Percentiles rank a stretch among this genome's conserved stretches.
Conservation (phyloP, 306 rosid species). For the Hylodesmum podocarpum region DNA sequence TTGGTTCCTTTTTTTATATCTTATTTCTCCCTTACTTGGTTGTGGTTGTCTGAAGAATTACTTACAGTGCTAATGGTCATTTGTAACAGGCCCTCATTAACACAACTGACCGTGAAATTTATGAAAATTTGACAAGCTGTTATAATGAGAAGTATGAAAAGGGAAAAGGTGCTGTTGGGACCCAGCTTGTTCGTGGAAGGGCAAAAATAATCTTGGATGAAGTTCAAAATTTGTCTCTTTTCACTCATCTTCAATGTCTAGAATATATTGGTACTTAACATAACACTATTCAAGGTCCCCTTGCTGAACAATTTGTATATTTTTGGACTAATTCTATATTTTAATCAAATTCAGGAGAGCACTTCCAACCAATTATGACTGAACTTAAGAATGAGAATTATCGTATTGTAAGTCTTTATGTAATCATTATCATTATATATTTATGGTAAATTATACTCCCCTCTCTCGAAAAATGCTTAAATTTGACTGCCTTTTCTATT, state of each 20-base stretch:
- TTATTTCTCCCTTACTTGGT: neutral
- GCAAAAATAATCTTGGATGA: conserved; percentile 83
- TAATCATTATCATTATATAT: conserved; percentile 5
- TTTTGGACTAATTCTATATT: conserved; percentile 32
- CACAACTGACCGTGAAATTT: conserved; percentile 76
- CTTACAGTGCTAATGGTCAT: conserved; percentile 13
- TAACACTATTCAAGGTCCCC: conserved; percentile 15
- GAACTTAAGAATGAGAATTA: conserved; percentile 54
- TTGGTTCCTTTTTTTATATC: neutral
- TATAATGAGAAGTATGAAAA: conserved; percentile 56
- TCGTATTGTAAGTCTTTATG: conserved; percentile 55
- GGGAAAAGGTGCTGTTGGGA: conserved; percentile 84
- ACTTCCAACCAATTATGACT: conserved; percentile 68
- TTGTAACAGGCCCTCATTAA: conserved; percentile 74
- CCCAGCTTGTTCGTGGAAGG: conserved; percentile 85
- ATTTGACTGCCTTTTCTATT: neutral
- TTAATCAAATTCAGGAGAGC: conserved; percentile 60
- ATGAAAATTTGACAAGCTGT: conserved; percentile 67
- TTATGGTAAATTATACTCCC: neutral
- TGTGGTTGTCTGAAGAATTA: conserved; percentile 8
- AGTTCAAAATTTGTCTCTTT: conserved; percentile 61
- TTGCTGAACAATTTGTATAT: conserved; percentile 6
- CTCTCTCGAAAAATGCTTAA: neutral
- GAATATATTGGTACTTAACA: conserved; percentile 69
- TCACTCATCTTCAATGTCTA: conserved; percentile 69